phyloP scores from a whole-genome alignment of 2,329 filamentous ascomycete genomes.

The Talaromyces atroroseus region DNA sequence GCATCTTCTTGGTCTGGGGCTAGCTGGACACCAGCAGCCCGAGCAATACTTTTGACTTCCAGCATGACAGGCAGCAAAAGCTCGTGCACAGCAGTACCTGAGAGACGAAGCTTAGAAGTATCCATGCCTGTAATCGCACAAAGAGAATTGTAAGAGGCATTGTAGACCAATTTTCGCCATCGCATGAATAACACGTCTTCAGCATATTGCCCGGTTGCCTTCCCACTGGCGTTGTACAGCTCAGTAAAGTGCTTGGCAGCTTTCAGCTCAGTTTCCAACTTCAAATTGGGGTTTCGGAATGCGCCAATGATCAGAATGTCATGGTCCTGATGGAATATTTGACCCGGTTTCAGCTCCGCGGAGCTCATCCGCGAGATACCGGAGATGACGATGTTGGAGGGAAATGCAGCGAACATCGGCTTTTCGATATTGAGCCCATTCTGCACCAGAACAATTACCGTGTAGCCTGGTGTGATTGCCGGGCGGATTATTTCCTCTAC shows the following conservation, averaged over 20 bases:
- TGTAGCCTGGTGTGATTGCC: conserved; percentile 46
- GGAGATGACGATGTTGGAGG: conserved; percentile 48
- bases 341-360: conserved; percentile 42
- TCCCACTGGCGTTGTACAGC: conserved; percentile 45
- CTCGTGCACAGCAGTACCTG: conserved; percentile 39
- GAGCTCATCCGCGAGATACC: conserved; percentile 50
- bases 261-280: conserved; percentile 8
- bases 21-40: conserved; percentile 42
- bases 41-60: conserved; percentile 46
- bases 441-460: conserved; percentile 51
- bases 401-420: conserved; percentile 47
- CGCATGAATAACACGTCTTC: conserved; percentile 20
- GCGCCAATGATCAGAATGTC: conserved; percentile 49
- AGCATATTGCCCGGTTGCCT: conserved; percentile 39
- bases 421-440: conserved; percentile 58
- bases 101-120: conserved; percentile 46
- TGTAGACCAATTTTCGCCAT: conserved; percentile 41
- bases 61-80: conserved; percentile 49
- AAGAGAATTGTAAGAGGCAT: conserved; percentile 49
- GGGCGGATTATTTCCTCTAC: conserved; percentile 45
- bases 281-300: conserved; percentile 30
- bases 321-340: conserved; percentile 48
- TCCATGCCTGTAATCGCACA: conserved; percentile 48
- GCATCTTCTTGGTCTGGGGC: not conserved
- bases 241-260: conserved; percentile 42